These are phyloP conservation scores for Groenewaldozyma auringiensis DNA, from an alignment of 1,139 yeast species.

Conservation along the genomic window DNA sequence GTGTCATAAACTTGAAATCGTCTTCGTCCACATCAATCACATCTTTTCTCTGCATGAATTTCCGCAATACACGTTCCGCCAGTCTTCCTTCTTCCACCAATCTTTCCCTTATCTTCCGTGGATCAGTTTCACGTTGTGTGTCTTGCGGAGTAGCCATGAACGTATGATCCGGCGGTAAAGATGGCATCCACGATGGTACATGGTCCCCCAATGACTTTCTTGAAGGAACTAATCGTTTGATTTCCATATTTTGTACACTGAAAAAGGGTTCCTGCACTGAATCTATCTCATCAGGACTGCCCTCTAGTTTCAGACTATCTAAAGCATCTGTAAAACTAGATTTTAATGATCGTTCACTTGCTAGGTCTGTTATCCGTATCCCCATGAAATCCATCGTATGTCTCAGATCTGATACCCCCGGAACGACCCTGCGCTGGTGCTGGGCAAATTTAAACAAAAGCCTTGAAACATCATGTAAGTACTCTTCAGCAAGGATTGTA, in stretches of 20 bases:
- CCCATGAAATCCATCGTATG: constrained; percentile 42
- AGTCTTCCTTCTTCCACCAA: constrained; percentile 72
- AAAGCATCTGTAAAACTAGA: constrained; percentile 22
- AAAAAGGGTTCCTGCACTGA: constrained; percentile 22
- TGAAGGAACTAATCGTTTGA: constrained; percentile 34
- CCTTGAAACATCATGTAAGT: constrained; percentile 42
- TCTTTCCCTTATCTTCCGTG: constrained; percentile 58
- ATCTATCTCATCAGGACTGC: constrained; percentile 22
- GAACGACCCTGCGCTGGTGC: constrained; percentile 58
- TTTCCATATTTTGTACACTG: constrained; percentile 22
- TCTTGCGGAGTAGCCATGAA: constrained; percentile 68
- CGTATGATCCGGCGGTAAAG: constrained; percentile 88
- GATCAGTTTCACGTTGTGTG: constrained; percentile 58
- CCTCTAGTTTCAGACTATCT: constrained; percentile 22
- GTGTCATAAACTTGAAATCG: constrained; percentile 16
- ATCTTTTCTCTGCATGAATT: constrained; percentile 26
- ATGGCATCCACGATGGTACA: constrained; percentile 73
- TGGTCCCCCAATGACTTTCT: constrained; percentile 43
- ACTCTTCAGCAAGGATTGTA: constrained; percentile 36
- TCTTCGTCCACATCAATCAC: constrained; percentile 26
- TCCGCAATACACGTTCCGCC: constrained; percentile 71
- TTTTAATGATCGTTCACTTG: constrained; percentile 33
- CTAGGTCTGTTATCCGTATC: constrained; percentile 41
- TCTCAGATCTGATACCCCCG: constrained; percentile 52
- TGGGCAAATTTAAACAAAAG: constrained; percentile 49